Conservation (phyloP, 139 green algal genomes). For the Eudorina sp. region DNA sequence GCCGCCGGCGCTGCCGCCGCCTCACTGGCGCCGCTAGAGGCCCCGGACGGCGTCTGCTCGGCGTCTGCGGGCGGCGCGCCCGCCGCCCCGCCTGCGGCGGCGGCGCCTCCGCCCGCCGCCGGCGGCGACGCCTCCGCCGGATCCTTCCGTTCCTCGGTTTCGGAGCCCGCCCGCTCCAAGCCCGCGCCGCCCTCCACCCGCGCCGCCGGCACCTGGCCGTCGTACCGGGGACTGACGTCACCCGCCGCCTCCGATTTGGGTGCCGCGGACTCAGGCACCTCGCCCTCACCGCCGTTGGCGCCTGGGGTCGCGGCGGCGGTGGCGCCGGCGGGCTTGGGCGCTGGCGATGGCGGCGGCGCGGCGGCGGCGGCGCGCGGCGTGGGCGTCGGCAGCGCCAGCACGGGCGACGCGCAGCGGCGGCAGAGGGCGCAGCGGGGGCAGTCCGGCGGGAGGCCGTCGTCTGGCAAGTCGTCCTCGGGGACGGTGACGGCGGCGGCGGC, state of each 20-base stretch:
- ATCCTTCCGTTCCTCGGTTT: too few species aligned
- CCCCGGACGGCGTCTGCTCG: too few species aligned
- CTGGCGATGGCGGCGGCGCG: neutral
- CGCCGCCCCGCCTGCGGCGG: neutral
- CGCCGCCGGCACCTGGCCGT: too few species aligned
- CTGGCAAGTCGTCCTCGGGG: neutral
- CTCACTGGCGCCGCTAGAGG: neutral
- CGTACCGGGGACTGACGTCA: neutral
- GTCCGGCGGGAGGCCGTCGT: constrained; percentile 34
- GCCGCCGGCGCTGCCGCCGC: neutral
- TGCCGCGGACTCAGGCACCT: too few species aligned
- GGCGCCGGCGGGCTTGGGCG: neutral
- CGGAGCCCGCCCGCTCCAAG: too few species aligned
- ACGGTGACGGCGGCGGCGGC: neutral
- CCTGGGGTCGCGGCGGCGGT: neutral
- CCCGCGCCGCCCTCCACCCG: neutral
- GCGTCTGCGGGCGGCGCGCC: neutral
- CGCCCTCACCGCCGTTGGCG: neutral
- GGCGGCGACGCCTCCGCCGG: neutral
- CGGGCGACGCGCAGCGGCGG: neutral
- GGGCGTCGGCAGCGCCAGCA: constrained; percentile 16
- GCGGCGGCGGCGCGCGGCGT: neutral
- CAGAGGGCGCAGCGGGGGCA: constrained; percentile 35
- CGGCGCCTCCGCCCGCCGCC: neutral
- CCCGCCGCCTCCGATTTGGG: too few species aligned